Evolutionary conservation across 306 rosid species (phyloP), one percentile per base, ranked within the genome.

Genomic region (Cicer chorassanicum): DNA sequence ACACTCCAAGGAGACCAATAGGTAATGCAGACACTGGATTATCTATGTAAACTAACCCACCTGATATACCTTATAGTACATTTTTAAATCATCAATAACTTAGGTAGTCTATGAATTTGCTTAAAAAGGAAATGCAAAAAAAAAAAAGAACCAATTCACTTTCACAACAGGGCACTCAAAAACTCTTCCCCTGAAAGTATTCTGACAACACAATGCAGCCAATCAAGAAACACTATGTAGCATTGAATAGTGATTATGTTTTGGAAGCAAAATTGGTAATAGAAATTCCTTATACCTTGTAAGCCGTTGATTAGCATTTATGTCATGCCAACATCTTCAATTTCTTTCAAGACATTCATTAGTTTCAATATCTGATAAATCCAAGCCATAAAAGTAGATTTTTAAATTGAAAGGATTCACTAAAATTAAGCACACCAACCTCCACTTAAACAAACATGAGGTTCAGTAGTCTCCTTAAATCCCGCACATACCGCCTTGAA

Each of bases 121-220:
- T n/a, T n/a, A n/a, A 95, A 16, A 16, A 16, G 18, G 18, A 16
- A 16, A 16, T 16, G 18, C 18, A 16, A 16, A 1, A 16, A 16
- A 16, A 16, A 16, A 16, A 16, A 16, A 16, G 18, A 16, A 16
- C 18, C 18, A 16, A 16, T 16, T 16, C 18, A 16, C 97, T 3
- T 82, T 82, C 68, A 84, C 92, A 15, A 81, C 68, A 54, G 98
- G 98, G 79, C 98, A 94, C 85, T 91, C 92, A 1, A 97, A 94
- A 81, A 94, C 87, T 88, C 97, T 90, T 83, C 96, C 98, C 82
- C 98, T 77, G 64, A 90, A 94, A 40, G 98, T 94, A 73, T 94
- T 97, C 98, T 94, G 91, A 74, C 1, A 78, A 74, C 21, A 39
- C 21, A 57, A n/a, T 8, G 36, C 60, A n/a, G 68, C 54, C 39